Evolutionary conservation across 2,329 filamentous ascomycete genomes (phyloP), one percentile per base, ranked within the genome.

Genomic region (Fusarium globosum): DNA sequence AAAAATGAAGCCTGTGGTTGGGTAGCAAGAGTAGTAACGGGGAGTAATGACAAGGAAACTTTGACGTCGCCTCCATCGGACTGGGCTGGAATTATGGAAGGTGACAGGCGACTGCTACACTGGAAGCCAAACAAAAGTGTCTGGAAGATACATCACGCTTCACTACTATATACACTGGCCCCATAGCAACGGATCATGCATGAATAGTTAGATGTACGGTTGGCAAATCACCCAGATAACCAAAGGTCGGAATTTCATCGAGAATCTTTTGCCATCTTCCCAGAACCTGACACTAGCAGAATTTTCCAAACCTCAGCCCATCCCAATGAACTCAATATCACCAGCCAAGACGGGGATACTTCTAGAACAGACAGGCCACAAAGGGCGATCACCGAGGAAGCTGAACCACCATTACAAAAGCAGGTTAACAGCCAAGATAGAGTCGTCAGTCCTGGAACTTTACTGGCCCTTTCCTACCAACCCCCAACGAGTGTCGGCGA

Each of bases 291-390:
- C 26, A 23, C 48, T 35, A 23, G 23, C 20, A 39, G 9, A 45
- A 15, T 20, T 45, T 52, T 26, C 11, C 7, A 21, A 26, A 26
- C 6, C n/a, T 28, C 28, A 23, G n/a, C 39, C 26, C 26, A 26
- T 26, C 26, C 26, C 45, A 39, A 48, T 62, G n/a, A 51, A 20
- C 4, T 9, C 21, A 14, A 43, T 15, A 35, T 20, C 15, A 30
- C 15, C 10, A 42, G 62, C 62, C 62, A 65, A 65, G 62, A 65
- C 58, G 62, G 62, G 35, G 46, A 36, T 63, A 63, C 28, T 63
- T 65, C 62, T 55, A 46, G 58, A 63, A 63, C 14, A 46, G 48
- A 63, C n/a, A 43, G 16, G n/a, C 10, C 21, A 6, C 10, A 6
- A 28, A 41, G 13, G 13, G 9, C 13, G 14, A 61, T 18, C 46